These are phyloP conservation scores for Claviceps monticola DNA, from an alignment of 2,329 filamentous ascomycete species.

Conservation along the genomic window DNA sequence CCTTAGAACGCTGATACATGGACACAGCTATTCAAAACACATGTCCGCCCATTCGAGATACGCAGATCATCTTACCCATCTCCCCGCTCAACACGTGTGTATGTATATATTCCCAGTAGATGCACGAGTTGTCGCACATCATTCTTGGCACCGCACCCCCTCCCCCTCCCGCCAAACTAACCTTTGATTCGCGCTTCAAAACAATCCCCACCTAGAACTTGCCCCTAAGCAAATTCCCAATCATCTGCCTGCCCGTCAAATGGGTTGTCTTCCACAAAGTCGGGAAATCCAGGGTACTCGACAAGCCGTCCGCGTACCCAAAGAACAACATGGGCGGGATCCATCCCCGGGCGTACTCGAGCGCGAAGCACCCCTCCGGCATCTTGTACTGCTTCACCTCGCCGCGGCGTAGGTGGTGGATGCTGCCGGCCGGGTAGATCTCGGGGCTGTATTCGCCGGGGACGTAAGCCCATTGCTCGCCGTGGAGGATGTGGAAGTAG, in stretches of 20 bases:
- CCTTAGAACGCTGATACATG: too few species aligned
- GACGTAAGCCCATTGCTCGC: slow-evolving; percentile 63
- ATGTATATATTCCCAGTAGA: too few species aligned
- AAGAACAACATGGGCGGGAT: slow-evolving; percentile 89
- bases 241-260: slow-evolving; percentile 65
- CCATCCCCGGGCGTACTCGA: slow-evolving; percentile 79
- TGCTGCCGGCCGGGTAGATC: slow-evolving; percentile 52
- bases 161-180: too few species aligned
- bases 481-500: slow-evolving; percentile 82
- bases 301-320: slow-evolving; percentile 69
- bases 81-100: too few species aligned
- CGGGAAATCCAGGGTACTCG: slow-evolving; percentile 67
- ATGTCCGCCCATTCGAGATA: too few species aligned
- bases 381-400: slow-evolving; percentile 73
- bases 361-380: slow-evolving; percentile 61
- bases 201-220: slow-evolving; percentile 41
- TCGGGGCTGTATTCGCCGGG: slow-evolving; percentile 54
- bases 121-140: too few species aligned
- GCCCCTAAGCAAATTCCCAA: slow-evolving; percentile 52
- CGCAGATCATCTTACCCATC: too few species aligned
- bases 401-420: slow-evolving; percentile 61
- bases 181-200: too few species aligned
- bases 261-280: slow-evolving; percentile 68
- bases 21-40: too few species aligned
- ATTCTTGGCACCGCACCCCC: not conserved